Conservation (phyloP, 257 asterid genomes). For the Echium plantagineum region DNA sequence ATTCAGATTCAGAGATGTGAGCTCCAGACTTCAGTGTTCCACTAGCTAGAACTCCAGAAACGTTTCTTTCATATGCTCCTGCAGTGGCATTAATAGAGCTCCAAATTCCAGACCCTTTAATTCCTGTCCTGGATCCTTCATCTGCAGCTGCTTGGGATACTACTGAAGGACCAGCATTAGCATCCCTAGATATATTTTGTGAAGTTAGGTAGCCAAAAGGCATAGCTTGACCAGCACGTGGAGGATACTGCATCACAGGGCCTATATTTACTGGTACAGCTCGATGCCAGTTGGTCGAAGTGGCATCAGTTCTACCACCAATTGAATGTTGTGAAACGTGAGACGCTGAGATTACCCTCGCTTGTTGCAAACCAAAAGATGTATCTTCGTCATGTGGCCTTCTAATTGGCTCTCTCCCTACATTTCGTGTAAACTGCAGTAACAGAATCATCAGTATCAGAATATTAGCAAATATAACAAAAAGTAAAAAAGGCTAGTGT, state of each 20-base stretch:
- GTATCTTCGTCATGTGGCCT: conserved; percentile 45
- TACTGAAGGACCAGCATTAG: conserved; percentile 41
- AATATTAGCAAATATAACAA: conserved; percentile 10
- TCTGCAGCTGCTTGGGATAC: conserved; percentile 78
- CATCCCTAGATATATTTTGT: conserved; percentile 52
- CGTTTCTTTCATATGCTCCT: conserved; percentile 41
- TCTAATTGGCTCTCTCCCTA: conserved; percentile 52
- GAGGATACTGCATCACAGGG: conserved; percentile 50
- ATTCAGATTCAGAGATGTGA: conserved; percentile 50
- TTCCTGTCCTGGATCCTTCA: conserved; percentile 96
- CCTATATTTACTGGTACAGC: conserved; percentile 34
- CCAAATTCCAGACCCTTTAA: conserved; percentile 68
- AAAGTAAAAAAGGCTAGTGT: background rate
- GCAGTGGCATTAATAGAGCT: conserved; percentile 46
- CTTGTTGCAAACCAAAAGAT: conserved; percentile 40
- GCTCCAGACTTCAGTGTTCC: conserved; percentile 43
- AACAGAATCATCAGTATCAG: conserved; percentile 33
- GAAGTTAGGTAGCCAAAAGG: conserved; percentile 52
- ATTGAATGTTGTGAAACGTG: conserved; percentile 39
- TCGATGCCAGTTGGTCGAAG: conserved; percentile 45
- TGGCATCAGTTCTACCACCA: conserved; percentile 42
- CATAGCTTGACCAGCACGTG: conserved; percentile 47
- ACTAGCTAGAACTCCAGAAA: conserved; percentile 54
- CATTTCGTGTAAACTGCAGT: conserved; percentile 58
- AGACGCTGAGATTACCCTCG: conserved; percentile 47